Percentiles rank a stretch among this genome's conserved stretches.
These are phyloP conservation scores for Tilletia walkeri DNA, from an alignment of 1,284 basidiomycete genomes.

Conservation along the genomic window DNA sequence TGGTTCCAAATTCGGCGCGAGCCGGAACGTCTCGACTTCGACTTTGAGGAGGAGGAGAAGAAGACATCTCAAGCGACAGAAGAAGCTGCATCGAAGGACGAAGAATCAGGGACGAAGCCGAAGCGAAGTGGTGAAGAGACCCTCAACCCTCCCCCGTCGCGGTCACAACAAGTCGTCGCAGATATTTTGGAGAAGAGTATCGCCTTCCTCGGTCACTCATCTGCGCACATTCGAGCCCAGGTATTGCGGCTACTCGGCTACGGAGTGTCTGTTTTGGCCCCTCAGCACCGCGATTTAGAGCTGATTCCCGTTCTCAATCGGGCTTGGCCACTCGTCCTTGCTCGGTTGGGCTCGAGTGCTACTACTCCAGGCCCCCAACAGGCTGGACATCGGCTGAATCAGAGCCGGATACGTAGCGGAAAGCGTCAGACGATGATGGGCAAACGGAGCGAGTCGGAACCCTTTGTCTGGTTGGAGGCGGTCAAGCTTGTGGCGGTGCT, in stretches of 20 bases:
- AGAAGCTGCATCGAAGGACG: background rate
- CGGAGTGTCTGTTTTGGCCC: conserved; percentile 33
- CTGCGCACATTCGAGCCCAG: conserved; percentile 28
- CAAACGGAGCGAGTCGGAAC: conserved; percentile 34
- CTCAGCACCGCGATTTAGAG: conserved; percentile 33
- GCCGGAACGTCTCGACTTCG: conserved; percentile 7
- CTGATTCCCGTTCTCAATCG: conserved; percentile 44
- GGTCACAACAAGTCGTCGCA: conserved; percentile 29
- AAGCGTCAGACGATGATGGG: conserved; percentile 12
- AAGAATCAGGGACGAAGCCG: background rate
- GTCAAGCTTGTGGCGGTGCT: conserved; percentile 31
- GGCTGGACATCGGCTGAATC: background rate
- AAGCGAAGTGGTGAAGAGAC: background rate
- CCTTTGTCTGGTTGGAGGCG: conserved; percentile 41
- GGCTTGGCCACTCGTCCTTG: conserved; percentile 48
- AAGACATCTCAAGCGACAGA: background rate
- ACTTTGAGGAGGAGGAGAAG: conserved; percentile 1
- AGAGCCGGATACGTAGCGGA: background rate
- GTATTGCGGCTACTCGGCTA: conserved; percentile 32
- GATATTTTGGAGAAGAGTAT: conserved; percentile 31
- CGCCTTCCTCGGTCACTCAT: conserved; percentile 37
- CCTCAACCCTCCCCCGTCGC: conserved; percentile 14
- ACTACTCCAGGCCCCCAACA: background rate
- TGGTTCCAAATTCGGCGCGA: conserved; percentile 19
- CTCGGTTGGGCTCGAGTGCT: conserved; percentile 33